Conservation (phyloP, 2,329 filamentous ascomycete species). For the Chaetomium globosum region DNA sequence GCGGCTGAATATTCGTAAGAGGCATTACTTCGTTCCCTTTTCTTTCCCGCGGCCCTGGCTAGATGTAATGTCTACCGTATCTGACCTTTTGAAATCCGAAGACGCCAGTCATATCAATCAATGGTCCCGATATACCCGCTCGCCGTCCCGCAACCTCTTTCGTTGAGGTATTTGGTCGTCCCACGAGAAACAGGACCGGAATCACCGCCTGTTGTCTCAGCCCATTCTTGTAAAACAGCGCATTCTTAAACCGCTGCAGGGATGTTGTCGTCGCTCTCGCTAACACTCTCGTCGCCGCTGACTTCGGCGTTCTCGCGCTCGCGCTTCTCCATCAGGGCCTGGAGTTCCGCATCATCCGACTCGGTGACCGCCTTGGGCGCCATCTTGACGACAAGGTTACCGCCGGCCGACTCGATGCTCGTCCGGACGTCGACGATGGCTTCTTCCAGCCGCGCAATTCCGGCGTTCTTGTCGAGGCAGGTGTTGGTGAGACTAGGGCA, state of each 20-base stretch:
- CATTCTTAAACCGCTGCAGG: constrained; percentile 54
- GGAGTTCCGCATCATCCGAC: constrained; percentile 94
- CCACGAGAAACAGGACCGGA: not conserved
- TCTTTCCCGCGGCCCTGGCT: constrained; percentile 17
- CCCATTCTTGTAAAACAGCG: not conserved
- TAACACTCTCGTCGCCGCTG: constrained; percentile 94
- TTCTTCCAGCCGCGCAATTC: constrained; percentile 81
- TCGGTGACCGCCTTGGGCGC: constrained; percentile 98
- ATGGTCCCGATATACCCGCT: constrained; percentile 12
- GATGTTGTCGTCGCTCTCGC: constrained; percentile 89
- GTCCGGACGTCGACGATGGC: constrained; percentile 84
- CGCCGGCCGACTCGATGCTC: constrained; percentile 77
- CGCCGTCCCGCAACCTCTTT: constrained; percentile 4
- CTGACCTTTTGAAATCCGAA: constrained; percentile 21
- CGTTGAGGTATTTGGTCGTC: constrained; percentile 12
- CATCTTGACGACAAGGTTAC: constrained; percentile 91
- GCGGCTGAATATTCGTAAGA: not conserved
- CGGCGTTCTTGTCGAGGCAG: constrained; percentile 87
- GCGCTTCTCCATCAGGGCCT: constrained; percentile 98
- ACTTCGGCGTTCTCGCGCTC: constrained; percentile 98
- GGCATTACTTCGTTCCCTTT: constrained; percentile 24
- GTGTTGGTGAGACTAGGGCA: constrained; percentile 71
- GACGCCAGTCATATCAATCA: constrained; percentile 25
- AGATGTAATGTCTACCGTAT: constrained; percentile 19
- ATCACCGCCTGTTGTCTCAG: not conserved